Base-by-base conservation (phyloP, 257 asterid species). In the Craterostigma plantagineum region DNA sequence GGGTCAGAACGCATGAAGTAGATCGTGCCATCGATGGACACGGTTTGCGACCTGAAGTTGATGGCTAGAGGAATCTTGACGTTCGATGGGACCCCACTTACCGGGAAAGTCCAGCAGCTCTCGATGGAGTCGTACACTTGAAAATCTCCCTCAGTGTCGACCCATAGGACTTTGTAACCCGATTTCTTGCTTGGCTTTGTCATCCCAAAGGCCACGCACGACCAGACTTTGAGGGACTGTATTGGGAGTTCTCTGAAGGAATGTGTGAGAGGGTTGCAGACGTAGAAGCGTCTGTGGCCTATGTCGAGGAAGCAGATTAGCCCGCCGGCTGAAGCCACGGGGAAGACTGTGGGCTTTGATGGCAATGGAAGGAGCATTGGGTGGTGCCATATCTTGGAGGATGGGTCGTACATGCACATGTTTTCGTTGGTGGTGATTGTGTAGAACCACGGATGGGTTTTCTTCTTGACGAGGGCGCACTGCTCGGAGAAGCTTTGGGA, bases 311-410 rank as follows among this genome's bases (percentile, higher is more conserved):
- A 83, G 69, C 98, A 87, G 49, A 87, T 70, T 14, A 87, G 93
- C 33, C 98, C 98, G 10, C 98, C 98, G 2, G 79, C 86, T 14
- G 98, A 82, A 17, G 98, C 95, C 57, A 87, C 92, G 8, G 98
- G 98, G 67, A 79, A 48, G 50, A 79, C 75, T 9, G 70, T 76
- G 18, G 64, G 58, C 55, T 76, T 76, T n/a, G 93, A 69, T 9
- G 82, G 85, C 67, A 79, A 46, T 3, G 80, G 77, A 7, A 92
- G 86, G 15, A 77, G 61, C 0, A 82, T 66, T 3, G 93, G 93
- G 58, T 82, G 98, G 76, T 76, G 90, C 98, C 98, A 87, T 60
- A 72, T 76, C 66, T 63, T 74, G 33, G 47, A 44, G 2, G 68
- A 54, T 0, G 98, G 93, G 53, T 82, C 92, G 27, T 76, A 87